Evolutionary conservation across 805 yeast genomes (phyloP).

Genomic region (Kluyveromyces wickerhamii): DNA sequence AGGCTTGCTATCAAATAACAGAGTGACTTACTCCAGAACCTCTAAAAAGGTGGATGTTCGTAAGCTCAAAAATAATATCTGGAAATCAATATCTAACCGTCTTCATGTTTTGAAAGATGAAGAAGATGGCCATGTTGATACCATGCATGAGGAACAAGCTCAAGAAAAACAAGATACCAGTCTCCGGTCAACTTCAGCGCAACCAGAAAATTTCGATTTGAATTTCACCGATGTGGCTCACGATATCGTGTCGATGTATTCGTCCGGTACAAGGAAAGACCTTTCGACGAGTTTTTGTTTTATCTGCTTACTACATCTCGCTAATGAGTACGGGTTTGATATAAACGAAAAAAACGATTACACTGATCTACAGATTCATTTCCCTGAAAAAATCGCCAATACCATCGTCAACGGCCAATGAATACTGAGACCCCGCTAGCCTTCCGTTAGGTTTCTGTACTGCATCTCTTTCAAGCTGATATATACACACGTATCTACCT

Average conservation of each 20-base stretch:
- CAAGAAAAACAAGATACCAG: slow-evolving; percentile 24
- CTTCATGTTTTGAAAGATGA: slow-evolving; percentile 11
- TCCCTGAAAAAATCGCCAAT: slow-evolving; percentile 1
- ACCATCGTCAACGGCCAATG: slow-evolving; percentile 1
- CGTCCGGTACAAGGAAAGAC: slow-evolving; percentile 50
- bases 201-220: slow-evolving; percentile 11
- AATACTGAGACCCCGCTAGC: no score
- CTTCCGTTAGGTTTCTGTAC: no score
- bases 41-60: slow-evolving; percentile 78
- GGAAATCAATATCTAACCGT: slow-evolving; percentile 43
- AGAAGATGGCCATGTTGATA: slow-evolving; percentile 30
- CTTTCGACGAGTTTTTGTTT: slow-evolving; percentile 80
- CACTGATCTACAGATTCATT: slow-evolving; percentile 17
- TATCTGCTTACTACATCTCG: slow-evolving; percentile 74
- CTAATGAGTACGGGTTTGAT: slow-evolving; percentile 72
- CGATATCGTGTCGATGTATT: slow-evolving; percentile 45
- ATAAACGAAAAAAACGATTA: slow-evolving; percentile 41
- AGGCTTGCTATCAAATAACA: slow-evolving; percentile 14
- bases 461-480: no score
- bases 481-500: no score
- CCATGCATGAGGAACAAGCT: slow-evolving; percentile 25
- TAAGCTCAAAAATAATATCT: slow-evolving; percentile 62
- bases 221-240: slow-evolving; percentile 42
- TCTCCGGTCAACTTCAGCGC: slow-evolving; percentile 8
- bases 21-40: slow-evolving; percentile 54